Base-by-base conservation (phyloP, 108 stramenopile species). In the Nitzschia putrida region DNA sequence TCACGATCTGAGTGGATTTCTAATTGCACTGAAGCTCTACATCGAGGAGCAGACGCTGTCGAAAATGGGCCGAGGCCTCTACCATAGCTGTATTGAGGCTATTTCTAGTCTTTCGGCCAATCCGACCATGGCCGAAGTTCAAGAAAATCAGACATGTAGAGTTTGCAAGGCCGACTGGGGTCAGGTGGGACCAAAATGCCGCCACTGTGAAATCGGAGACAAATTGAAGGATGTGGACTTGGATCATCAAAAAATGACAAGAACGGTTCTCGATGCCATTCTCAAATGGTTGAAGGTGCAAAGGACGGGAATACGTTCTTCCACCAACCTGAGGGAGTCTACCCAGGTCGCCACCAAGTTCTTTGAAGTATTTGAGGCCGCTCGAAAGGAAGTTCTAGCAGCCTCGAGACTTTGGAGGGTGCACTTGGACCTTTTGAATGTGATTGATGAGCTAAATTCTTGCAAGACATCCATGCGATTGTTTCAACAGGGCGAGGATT, bases 401-500 rank as follows among this genome's bases (percentile, higher is more conserved):
- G 88, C 86, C 29, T 72, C 71, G 44, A 44, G 66, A 29, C 51
- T 63, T n/a, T 89, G 88, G 88, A 59, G 79, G 54, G 58, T 81
- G 8, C 88, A 86, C 43, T 79, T 89, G 47, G 84, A 89, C 45
- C 50, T 89, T 14, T 57, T 89, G 49, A 83, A 79, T 57, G 84
- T 83, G 50, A 71, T 85, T n/a, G 88, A 89, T 68, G 88, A 89
- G 60, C 49, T 89, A 37, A 72, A 77, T 47, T 75, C 81, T 43
- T 81, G 82, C 53, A 87, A 89, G 58, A 44, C 69, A 51, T 44
- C 82, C 7, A 84, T 84, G 78, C 64, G 88, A 21, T 66, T 89
- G 34, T 34, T 40, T 2, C 43, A 59, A 10, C 73, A 76, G 39
- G 81, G 64, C 49, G 85, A 89, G 66, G 58, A 83, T 54, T n/a